Base-by-base conservation (phyloP, 2,329 filamentous ascomycete species). In the Cyclaneusma minus region DNA sequence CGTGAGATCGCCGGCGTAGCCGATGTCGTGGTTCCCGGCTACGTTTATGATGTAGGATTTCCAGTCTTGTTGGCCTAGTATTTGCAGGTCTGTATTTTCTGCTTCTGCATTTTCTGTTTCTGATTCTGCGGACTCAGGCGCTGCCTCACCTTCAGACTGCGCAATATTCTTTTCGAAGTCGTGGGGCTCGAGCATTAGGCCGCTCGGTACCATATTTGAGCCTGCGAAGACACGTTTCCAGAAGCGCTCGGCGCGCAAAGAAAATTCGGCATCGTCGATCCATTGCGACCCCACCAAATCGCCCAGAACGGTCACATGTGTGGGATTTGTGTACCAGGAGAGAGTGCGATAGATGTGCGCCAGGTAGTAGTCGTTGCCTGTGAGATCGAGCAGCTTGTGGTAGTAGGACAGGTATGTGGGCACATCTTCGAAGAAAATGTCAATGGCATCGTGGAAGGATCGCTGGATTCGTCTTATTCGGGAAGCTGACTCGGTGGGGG, bases 221-320 rank as follows among this genome's bases (percentile, higher is more conserved):
- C 72, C 71, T n/a, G 51, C 59, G 48, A 94, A 84, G 3, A 89
- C 76, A 5, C 75, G 62, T 31, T 70, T 61, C 87, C 87, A 94
- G 54, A 76, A 94, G 20, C 87, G 60, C 39, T 56, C 52, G 10
- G 72, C 76, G 20, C 89, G 68, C 33, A 60, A 58, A 33, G 69
- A 64, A 46, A 98, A 98, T 51, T 98, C 89, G 16, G 64, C 66
- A 45, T 93, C 74, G 26, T 66, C 67, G 34, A 98, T 79, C 89
- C 89, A 98, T 50, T 98, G 89, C 43, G 84, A 93, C 7, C 89
- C 89, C 7, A 98, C 58, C 31, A 98, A 58, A 48, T 98, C 89
- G 3, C 89, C 89, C 4, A 98, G 60, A 0, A 95, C 84, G 0
- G 79, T 73, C 12, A 89, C 70, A 48, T 98, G 89, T 0, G 82